These are phyloP conservation scores for Oryza nivara DNA, from an alignment of 176 grass and related monocot species.

Conservation along the genomic window DNA sequence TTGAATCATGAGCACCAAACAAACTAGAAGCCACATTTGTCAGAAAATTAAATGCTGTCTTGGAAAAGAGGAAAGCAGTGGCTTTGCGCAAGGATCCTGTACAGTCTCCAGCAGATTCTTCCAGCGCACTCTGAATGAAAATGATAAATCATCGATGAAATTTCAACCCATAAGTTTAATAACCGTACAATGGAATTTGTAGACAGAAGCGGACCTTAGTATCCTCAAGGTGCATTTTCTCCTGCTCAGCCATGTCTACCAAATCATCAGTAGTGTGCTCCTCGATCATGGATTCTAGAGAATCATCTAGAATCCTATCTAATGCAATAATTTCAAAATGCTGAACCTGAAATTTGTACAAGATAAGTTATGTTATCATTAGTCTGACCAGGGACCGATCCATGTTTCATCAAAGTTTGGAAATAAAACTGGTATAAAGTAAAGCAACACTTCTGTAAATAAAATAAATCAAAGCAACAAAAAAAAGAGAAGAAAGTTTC, in stretches of 20 bases:
- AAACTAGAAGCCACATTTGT: slow-evolving; percentile 63
- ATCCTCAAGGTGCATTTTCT: slow-evolving; percentile 46
- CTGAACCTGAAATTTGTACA: slow-evolving; percentile 63
- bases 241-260: slow-evolving; percentile 48
- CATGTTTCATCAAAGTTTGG: slow-evolving; percentile 7
- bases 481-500: background rate
- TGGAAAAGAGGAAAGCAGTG: slow-evolving; percentile 58
- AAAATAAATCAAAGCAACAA: slow-evolving; percentile 11
- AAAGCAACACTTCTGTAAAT: background rate
- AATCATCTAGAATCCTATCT: slow-evolving; percentile 66
- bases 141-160: slow-evolving; percentile 19
- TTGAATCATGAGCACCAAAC: slow-evolving; percentile 55
- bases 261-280: slow-evolving; percentile 40
- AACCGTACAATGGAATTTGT: slow-evolving; percentile 4
- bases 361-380: slow-evolving; percentile 21
- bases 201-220: slow-evolving; percentile 48
- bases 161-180: slow-evolving; percentile 12
- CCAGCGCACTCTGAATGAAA: slow-evolving; percentile 49
- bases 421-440: slow-evolving; percentile 11
- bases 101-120: slow-evolving; percentile 65
- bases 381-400: background rate
- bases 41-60: slow-evolving; percentile 70
- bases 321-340: slow-evolving; percentile 87
- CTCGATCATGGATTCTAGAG: slow-evolving; percentile 43
- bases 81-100: slow-evolving; percentile 56